Evolutionary conservation across 805 yeast species (phyloP), one percentile per base, ranked within the genome.

Genomic region (Wilhelminamyces savonicus): DNA sequence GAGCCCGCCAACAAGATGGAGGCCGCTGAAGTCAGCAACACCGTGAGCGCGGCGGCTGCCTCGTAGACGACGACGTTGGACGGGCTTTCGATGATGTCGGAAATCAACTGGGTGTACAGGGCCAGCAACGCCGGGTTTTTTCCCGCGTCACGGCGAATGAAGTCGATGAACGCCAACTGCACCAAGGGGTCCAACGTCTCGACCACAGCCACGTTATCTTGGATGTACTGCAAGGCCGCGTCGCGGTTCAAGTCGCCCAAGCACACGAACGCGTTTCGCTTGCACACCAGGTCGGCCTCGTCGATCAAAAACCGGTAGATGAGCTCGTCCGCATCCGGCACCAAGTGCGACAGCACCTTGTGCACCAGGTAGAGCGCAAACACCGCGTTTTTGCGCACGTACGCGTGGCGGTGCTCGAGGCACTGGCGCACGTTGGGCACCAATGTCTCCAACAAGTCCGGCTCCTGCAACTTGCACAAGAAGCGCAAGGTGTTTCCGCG

Each of bases 381-480:
- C 14, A 86, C 88, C 5, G 98, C 98, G 54, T 92, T 90, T 58
- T 92, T 92, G 54, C 99, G 80, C 39, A 92, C 98, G 51, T 94
- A 92, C 7, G 97, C 95, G 59, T 92, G 97, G 44, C 98, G 82
- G 61, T 92, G 96, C 44, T 85, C 95, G 46, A 94, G 68, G 63
- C 97, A 87, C 35, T 77, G 76, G 48, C 96, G 76, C 26, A 87
- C 88, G 24, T 92, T 79, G 18, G 97, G 96, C 24, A 92, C 92
- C 59, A 92, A 72, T 30, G 97, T 95, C 61, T 94, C 98, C 52
- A 92, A 71, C 41, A 92, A 72, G 56, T 92, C 98, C 2, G 94
- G 82, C 62, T 92, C 97, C 52, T 78, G 82, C 53, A 92, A 70
- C 54, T 92, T 94, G 36, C 90, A 76, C 50, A 94, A 71, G 58